Conservation (phyloP, 371 early-diverging fungal species). For the Actinomortierella wolfii region DNA sequence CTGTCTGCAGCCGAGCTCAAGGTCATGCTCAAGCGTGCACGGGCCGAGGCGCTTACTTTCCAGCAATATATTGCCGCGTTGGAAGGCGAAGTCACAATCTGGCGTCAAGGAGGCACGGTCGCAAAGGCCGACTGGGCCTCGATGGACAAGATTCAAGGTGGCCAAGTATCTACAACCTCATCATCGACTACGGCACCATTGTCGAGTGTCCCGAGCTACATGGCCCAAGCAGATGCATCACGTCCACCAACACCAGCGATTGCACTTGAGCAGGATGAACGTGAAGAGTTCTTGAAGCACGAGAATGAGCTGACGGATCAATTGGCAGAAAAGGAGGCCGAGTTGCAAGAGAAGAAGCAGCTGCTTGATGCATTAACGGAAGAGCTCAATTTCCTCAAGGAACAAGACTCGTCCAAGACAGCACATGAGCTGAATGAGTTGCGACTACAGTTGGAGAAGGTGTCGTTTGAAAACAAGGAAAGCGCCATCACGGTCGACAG, state of each 20-base stretch:
- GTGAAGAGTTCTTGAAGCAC: slow-evolving; percentile 90
- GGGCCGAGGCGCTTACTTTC: slow-evolving; percentile 77
- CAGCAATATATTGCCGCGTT: slow-evolving; percentile 83
- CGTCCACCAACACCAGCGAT: slow-evolving; percentile 81
- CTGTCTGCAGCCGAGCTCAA: slow-evolving; percentile 93
- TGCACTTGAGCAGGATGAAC: slow-evolving; percentile 83
- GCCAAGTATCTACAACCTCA: slow-evolving; percentile 47
- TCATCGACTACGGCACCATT: slow-evolving; percentile 27
- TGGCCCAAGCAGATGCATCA: slow-evolving; percentile 55
- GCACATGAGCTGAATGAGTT: slow-evolving; percentile 71
- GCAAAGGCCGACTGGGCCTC: slow-evolving; percentile 76
- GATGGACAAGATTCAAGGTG: slow-evolving; percentile 67
- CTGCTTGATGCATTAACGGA: slow-evolving; percentile 64
- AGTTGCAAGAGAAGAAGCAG: slow-evolving; percentile 61
- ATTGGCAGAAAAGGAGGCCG: slow-evolving; percentile 85
- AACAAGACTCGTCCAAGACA: slow-evolving; percentile 58
- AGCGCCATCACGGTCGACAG: slow-evolving; percentile 81
- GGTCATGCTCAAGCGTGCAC: slow-evolving; percentile 85
- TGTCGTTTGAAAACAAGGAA: slow-evolving; percentile 87
- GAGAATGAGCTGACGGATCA: slow-evolving; percentile 94
- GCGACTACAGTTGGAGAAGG: slow-evolving; percentile 82
- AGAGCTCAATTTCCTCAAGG: slow-evolving; percentile 70
- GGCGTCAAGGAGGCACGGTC: slow-evolving; percentile 83
- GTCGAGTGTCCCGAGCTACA: slow-evolving; percentile 57
- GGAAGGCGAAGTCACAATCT: slow-evolving; percentile 85